Conservation (phyloP, 176 grass and related monocot genomes). For the Ampelocalamus luodianensis region DNA sequence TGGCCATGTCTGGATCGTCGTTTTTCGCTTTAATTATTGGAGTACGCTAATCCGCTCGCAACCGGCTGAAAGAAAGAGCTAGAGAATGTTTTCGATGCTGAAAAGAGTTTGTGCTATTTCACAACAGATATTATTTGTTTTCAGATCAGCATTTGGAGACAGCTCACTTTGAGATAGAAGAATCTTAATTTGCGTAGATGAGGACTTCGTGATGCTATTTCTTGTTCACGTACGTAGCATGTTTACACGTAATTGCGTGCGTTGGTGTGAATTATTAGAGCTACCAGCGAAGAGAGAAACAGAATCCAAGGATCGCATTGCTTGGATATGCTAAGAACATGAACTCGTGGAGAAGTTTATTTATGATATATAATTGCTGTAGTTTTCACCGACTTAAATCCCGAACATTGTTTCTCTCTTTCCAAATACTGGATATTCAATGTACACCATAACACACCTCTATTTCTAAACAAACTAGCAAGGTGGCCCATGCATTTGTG, state of each 20-base stretch:
- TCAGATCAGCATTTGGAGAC: neutral
- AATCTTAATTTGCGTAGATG: neutral
- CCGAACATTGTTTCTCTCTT: neutral
- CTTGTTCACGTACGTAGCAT: neutral
- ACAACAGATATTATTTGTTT: neutral
- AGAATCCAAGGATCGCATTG: neutral
- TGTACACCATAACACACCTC: neutral
- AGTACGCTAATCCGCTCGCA: neutral
- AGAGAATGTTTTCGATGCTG: neutral
- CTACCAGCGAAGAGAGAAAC: neutral
- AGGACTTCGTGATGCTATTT: neutral
- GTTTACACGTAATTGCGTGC: neutral
- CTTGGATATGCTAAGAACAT: neutral
- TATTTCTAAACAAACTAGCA: too few relatives aligned
- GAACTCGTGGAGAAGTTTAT: neutral
- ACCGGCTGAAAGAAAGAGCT: neutral
- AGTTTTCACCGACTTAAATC: neutral
- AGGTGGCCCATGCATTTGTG: too few relatives aligned
- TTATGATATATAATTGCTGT: neutral
- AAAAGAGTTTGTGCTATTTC: neutral
- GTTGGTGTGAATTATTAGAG: neutral
- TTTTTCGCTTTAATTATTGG: neutral
- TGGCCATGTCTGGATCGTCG: neutral
- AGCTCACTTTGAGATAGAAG: neutral
- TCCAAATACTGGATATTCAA: neutral